Base-by-base conservation (phyloP, 1,139 yeast genomes). In the Sugiyamaella paludigena region DNA sequence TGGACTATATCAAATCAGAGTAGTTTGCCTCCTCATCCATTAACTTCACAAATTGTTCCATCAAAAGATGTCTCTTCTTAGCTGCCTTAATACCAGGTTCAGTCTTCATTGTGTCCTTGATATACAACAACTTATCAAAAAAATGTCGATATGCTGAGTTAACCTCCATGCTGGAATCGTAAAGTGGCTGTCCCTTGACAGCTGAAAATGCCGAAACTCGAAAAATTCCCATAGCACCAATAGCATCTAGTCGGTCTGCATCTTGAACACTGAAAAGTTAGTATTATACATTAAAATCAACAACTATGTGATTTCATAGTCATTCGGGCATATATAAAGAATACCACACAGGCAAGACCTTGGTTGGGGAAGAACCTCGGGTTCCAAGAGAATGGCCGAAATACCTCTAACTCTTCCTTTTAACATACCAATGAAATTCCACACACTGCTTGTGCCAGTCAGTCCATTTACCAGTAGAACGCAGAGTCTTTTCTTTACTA, bases 221-320 rank as follows among this genome's bases (percentile, higher is more conserved):
- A 36, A 67, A 57, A 28, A 69, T 53, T 7, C 73, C 73, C 46
- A 69, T 53, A 3, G 66, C 65, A 7, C 73, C 73, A 43, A 68
- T 65, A 5, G 73, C 72, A 43, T 69, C 73, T 8, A 69, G 57
- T 37, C 72, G 52, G 50, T 69, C 73, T 2, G 73, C 73, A 49
- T 69, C 73, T 47, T 64, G 68, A 4, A 69, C 70, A 53, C 66
- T 58, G 29, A 10, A 37, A 29, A 36, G 26, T 19, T 19, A 19
- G 24, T 19, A 19, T 19, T n/a, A n/a, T n/a, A n/a, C n/a, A n/a
- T n/a, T n/a, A n/a, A n/a, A n/a, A n/a, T n/a, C n/a, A n/a, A n/a
- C n/a, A n/a, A n/a, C n/a, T n/a, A n/a, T n/a, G n/a, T n/a, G n/a
- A n/a, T n/a, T n/a, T n/a, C n/a, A n/a, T n/a, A n/a, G n/a, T n/a